Evolutionary conservation across 805 yeast genomes (phyloP).

Genomic region (Myxozyma geophila): DNA sequence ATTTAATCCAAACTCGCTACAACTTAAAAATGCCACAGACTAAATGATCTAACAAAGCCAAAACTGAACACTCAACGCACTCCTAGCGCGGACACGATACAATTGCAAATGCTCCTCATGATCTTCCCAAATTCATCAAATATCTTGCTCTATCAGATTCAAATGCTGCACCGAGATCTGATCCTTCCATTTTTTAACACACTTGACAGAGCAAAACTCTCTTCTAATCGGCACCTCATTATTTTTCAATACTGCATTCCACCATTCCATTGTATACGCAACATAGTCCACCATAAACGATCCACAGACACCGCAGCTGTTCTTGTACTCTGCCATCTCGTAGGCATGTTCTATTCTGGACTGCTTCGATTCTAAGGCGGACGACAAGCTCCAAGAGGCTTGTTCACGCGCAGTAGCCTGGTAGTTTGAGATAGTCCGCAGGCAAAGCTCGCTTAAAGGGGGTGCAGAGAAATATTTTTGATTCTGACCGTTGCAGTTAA

Average conservation of each 20-base stretch:
- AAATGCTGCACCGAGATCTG: neutral
- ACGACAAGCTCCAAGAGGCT: constrained; percentile 36
- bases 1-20: too few relatives aligned
- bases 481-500: neutral
- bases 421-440: constrained; percentile 37
- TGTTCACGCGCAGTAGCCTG: constrained; percentile 33
- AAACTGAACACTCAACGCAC: neutral
- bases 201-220: constrained; percentile 38
- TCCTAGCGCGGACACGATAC: neutral
- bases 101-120: neutral
- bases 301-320: constrained; percentile 43
- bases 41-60: neutral
- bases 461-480: constrained; percentile 9
- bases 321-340: constrained; percentile 23
- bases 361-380: constrained; percentile 11
- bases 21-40: neutral
- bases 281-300: constrained; percentile 39
- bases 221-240: constrained; percentile 34
- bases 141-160: constrained; percentile 1
- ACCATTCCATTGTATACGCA: constrained; percentile 44
- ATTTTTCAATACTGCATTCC: constrained; percentile 40
- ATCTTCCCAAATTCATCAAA: constrained; percentile 2
- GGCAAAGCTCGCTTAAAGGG: constrained; percentile 33
- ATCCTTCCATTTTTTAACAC: constrained; percentile 24
- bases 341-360: constrained; percentile 38